Percentiles rank a stretch among this genome's conserved stretches.
phyloP scores from a whole-genome alignment of 768 basidiomycete genomes.

The Suillus occidentalis region DNA sequence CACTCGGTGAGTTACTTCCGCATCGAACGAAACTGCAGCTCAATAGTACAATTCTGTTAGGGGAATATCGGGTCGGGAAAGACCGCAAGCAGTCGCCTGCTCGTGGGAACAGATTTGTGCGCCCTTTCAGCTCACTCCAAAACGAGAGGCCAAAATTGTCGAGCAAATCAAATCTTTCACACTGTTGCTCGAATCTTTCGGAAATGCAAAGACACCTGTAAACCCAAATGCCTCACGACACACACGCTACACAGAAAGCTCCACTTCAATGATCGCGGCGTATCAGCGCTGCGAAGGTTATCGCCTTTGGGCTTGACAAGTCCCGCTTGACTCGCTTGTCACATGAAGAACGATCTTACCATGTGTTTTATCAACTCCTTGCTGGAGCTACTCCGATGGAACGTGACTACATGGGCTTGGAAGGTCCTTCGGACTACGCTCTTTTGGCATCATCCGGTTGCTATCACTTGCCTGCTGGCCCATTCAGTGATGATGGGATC shows the following conservation, averaged over 20 bases:
- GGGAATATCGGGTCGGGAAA: conserved; percentile 67
- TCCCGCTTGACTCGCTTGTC: conserved; percentile 51
- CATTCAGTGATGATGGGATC: conserved; percentile 59
- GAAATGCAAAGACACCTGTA: conserved; percentile 61
- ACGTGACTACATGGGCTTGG: conserved; percentile 51
- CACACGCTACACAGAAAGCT: conserved; percentile 59
- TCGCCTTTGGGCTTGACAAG: conserved; percentile 66
- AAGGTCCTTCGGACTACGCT: conserved; percentile 58
- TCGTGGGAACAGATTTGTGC: conserved; percentile 58
- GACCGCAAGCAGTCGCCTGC: conserved; percentile 47
- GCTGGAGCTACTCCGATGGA: conserved; percentile 58
- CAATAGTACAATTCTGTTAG: conserved; percentile 34
- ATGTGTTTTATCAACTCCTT: conserved; percentile 66
- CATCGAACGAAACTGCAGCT: conserved; percentile 7
- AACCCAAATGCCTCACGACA: conserved; percentile 67
- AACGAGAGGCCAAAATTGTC: conserved; percentile 49
- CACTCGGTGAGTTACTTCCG: conserved; percentile 46
- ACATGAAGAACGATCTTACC: conserved; percentile 64
- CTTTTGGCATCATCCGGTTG: conserved; percentile 59
- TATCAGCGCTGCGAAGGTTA: conserved; percentile 54
- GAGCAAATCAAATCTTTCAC: conserved; percentile 57
- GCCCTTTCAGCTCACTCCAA: conserved; percentile 59
- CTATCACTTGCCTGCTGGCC: conserved; percentile 64
- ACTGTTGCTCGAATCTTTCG: conserved; percentile 62
- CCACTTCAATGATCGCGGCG: conserved; percentile 57